phyloP scores from a whole-genome alignment of 1,284 basidiomycete genomes.

The Thelephora terrestris region DNA sequence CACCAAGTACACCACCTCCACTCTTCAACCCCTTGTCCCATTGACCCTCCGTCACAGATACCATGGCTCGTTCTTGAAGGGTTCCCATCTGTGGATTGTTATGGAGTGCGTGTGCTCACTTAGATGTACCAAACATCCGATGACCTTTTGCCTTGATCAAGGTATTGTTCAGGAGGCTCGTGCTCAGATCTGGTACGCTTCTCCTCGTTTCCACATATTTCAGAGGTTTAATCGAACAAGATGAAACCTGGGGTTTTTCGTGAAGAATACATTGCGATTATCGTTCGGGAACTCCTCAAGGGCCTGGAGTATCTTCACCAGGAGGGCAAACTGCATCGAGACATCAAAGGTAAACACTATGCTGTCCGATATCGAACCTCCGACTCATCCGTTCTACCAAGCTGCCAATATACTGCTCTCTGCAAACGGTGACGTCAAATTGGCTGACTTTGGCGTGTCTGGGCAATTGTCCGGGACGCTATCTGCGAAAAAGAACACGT shows the following conservation, averaged over 20 bases:
- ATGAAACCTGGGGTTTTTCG: constrained; percentile 97
- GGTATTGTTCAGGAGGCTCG: constrained; percentile 79
- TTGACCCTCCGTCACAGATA: constrained; percentile 45
- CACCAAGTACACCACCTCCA: constrained; percentile 62
- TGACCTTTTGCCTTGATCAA: constrained; percentile 21
- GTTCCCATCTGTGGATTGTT: constrained; percentile 95
- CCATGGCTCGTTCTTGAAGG: constrained; percentile 92
- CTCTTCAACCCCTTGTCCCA: constrained; percentile 1
- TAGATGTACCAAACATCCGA: neutral
- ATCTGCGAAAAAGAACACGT: constrained; percentile 98
- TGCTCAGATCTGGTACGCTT: constrained; percentile 68
- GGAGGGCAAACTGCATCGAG: constrained; percentile 94
- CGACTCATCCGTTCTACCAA: constrained; percentile 21
- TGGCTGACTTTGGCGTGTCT: constrained; percentile 98
- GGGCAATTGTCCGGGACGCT: constrained; percentile 96
- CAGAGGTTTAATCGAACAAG: constrained; percentile 30
- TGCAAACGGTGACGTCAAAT: constrained; percentile 92
- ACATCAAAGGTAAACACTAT: constrained; percentile 79
- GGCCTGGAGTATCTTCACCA: constrained; percentile 94
- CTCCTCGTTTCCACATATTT: constrained; percentile 3
- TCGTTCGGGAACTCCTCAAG: constrained; percentile 83
- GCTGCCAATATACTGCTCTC: constrained; percentile 94
- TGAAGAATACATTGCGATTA: constrained; percentile 98
- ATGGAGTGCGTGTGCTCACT: constrained; percentile 73
- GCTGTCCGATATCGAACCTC: neutral